A percentile compares a stretch with the other conserved stretches of the same genome.
Conservation (phyloP, 2,329 filamentous ascomycete genomes). For the Venturia nashicola region DNA sequence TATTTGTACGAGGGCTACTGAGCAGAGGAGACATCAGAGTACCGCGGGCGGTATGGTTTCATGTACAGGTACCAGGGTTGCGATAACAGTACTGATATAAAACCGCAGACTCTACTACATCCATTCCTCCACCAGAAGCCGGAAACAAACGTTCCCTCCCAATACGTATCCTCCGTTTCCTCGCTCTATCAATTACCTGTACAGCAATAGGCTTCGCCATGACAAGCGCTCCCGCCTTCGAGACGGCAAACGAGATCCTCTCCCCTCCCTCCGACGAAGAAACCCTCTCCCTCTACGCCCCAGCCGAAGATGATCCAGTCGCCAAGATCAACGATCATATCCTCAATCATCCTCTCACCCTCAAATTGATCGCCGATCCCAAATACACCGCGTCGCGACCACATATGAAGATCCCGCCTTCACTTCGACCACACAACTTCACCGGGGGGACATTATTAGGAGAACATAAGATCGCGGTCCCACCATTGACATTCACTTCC, state of each 20-base stretch:
- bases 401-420: conserved; percentile 70
- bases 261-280: conserved; percentile 54
- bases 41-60: background rate
- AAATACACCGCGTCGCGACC: conserved; percentile 67
- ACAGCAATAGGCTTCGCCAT: conserved; percentile 43
- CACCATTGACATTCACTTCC: conserved; percentile 60
- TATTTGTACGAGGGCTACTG: background rate
- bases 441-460: conserved; percentile 72
- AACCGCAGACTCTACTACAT: background rate
- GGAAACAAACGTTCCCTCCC: conserved; percentile 25
- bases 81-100: background rate
- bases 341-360: conserved; percentile 59
- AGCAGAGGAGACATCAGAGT: background rate
- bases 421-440: conserved; percentile 60
- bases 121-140: conserved; percentile 11
- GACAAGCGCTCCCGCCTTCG: conserved; percentile 40
- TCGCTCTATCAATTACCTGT: conserved; percentile 37
- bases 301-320: conserved; percentile 35
- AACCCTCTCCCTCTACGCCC: conserved; percentile 53
- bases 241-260: conserved; percentile 36
- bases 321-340: conserved; percentile 59
- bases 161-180: conserved; percentile 33
- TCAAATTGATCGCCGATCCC: conserved; percentile 53
- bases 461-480: conserved; percentile 63
- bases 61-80: background rate